Evolutionary conservation across 2,329 filamentous ascomycete species (phyloP).

Genomic region (Neodidymelliopsis sp.): DNA sequence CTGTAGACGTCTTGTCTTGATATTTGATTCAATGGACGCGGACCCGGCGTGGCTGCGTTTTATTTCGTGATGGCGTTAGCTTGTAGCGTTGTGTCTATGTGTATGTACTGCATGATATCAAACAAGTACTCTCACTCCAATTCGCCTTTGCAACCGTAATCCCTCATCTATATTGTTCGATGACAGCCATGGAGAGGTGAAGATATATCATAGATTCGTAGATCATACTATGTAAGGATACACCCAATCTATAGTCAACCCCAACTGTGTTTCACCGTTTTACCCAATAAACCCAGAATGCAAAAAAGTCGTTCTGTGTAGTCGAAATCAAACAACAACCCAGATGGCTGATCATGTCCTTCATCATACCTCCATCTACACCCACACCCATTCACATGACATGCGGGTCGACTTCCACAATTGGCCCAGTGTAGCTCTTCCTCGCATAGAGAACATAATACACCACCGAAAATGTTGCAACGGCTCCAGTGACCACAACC

Average conservation of each 20-base stretch:
- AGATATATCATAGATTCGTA: constrained; percentile 7
- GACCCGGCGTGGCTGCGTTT: constrained; percentile 1
- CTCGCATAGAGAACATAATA: constrained; percentile 43
- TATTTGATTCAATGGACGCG: background rate
- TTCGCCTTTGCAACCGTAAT: too few relatives aligned
- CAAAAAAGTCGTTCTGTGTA: background rate
- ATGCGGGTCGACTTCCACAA: constrained; percentile 42
- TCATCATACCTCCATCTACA: too few relatives aligned
- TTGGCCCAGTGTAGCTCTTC: constrained; percentile 43
- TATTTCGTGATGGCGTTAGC: constrained; percentile 1
- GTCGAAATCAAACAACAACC: background rate
- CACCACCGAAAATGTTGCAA: constrained; percentile 38
- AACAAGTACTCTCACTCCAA: too few relatives aligned
- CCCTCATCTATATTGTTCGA: background rate
- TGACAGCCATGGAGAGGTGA: too few relatives aligned
- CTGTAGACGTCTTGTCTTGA: constrained; percentile 33
- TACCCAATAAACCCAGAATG: constrained; percentile 5
- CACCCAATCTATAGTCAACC: constrained; percentile 6
- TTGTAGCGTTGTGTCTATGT: constrained; percentile 1
- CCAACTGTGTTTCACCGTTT: background rate
- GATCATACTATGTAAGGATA: constrained; percentile 4
- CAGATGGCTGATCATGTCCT: background rate
- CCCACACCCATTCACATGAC: constrained; percentile 10
- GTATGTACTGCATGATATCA: constrained; percentile 1
- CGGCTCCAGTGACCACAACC: constrained; percentile 40